Percentiles rank a stretch among this genome's conserved stretches.
phyloP scores from a whole-genome alignment of 2,329 filamentous ascomycete species.

The Talaromyces sp. region DNA sequence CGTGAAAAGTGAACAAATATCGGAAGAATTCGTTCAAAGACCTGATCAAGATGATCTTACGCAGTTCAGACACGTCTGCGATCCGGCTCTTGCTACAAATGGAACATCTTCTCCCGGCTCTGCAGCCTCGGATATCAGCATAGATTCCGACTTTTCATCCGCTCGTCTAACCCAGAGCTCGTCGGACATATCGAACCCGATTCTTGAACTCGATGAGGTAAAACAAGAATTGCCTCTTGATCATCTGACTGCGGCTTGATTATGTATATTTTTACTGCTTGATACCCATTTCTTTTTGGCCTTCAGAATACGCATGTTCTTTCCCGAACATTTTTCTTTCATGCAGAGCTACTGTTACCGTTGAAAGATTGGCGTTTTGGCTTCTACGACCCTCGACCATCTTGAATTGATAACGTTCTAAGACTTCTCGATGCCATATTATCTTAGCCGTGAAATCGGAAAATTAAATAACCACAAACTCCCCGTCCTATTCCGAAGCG shows the following conservation, averaged over 20 bases:
- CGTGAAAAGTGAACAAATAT: background rate
- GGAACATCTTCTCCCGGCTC: slow-evolving; percentile 3
- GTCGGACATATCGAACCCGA: background rate
- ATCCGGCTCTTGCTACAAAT: background rate
- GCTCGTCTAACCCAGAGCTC: background rate
- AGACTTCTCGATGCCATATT: background rate
- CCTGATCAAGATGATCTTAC: too few species aligned
- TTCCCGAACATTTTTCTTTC: background rate
- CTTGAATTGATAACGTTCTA: background rate
- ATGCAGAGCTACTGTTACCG: background rate
- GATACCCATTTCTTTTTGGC: slow-evolving; percentile 12
- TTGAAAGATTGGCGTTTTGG: slow-evolving; percentile 3
- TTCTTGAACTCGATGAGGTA: background rate
- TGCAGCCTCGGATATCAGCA: background rate
- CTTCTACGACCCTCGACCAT: background rate
- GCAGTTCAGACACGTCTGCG: too few species aligned
- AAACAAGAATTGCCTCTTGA: background rate
- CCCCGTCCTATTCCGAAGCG: background rate
- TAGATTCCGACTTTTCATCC: background rate
- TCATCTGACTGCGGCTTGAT: slow-evolving; percentile 2
- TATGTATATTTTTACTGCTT: background rate
- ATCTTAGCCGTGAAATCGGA: background rate
- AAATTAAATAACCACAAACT: background rate
- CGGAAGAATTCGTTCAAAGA: too few species aligned
- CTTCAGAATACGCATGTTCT: background rate